phyloP scores from a whole-genome alignment of 331 rosid species.

The Erythrophleum ivorense region DNA sequence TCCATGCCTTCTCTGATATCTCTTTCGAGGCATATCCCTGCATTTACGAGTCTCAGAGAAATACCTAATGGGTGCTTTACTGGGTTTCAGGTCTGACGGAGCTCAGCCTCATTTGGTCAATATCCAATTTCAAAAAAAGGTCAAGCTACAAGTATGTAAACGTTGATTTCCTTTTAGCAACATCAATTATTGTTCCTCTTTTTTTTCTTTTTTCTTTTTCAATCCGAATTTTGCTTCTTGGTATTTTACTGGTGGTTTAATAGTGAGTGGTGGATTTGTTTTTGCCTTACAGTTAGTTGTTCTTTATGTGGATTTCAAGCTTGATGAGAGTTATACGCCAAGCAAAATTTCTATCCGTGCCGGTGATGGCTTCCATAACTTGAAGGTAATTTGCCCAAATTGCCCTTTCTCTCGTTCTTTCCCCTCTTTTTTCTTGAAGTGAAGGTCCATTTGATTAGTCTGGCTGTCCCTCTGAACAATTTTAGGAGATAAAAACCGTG shows the following conservation, averaged over 20 bases:
- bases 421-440: not conserved
- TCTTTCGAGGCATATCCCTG: not conserved
- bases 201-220: not conserved
- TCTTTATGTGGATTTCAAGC: slow-evolving; percentile 88
- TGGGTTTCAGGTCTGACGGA: slow-evolving; percentile 80
- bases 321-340: slow-evolving; percentile 94
- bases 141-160: slow-evolving; percentile 68
- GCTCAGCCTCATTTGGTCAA: slow-evolving; percentile 94
- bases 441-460: slow-evolving; percentile 30
- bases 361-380: slow-evolving; percentile 92
- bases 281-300: slow-evolving; percentile 64
- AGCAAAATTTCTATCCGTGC: slow-evolving; percentile 84
- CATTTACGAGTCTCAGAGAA: not conserved
- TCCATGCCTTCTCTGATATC: slow-evolving; percentile 12
- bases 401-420: not conserved
- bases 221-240: not conserved
- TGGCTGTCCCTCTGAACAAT: slow-evolving; percentile 29
- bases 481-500: slow-evolving; percentile 85
- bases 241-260: not conserved
- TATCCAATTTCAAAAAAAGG: slow-evolving; percentile 93
- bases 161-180: not conserved
- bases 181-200: not conserved
- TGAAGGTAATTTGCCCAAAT: slow-evolving; percentile 58
- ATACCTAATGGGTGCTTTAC: not conserved
- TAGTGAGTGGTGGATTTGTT: slow-evolving; percentile 7